These are phyloP conservation scores for Solanum sparsipilum DNA, from an alignment of 257 asterid species.

Conservation along the genomic window DNA sequence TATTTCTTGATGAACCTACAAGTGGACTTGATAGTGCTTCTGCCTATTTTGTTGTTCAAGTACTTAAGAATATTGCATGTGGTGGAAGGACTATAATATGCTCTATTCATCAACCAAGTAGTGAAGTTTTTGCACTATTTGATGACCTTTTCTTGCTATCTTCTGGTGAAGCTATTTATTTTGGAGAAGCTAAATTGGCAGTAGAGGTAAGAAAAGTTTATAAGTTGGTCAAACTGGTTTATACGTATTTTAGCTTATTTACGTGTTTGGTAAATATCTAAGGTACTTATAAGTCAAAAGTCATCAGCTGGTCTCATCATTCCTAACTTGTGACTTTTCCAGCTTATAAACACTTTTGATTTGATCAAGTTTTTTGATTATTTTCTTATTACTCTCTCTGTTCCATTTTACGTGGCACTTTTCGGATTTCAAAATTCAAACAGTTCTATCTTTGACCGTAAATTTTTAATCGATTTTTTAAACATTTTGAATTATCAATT, in stretches of 20 bases:
- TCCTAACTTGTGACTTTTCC: too few species aligned
- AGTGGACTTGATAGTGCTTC: slow-evolving; percentile 84
- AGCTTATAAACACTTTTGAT: neutral
- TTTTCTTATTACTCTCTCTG: accelerated
- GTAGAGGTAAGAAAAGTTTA: slow-evolving; percentile 30
- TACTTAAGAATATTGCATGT: slow-evolving; percentile 49
- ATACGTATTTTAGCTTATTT: neutral
- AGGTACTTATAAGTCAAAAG: neutral
- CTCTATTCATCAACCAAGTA: slow-evolving; percentile 94
- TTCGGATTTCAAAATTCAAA: too few species aligned
- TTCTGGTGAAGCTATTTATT: slow-evolving; percentile 54
- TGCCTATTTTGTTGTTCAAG: slow-evolving; percentile 64
- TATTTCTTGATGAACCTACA: slow-evolving; percentile 88
- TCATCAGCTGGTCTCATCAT: neutral
- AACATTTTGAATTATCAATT: neutral
- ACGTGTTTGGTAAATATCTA: neutral
- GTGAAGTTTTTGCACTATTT: slow-evolving; percentile 80
- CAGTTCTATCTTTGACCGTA: accelerated
- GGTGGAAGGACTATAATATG: slow-evolving; percentile 56
- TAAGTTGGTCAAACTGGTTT: neutral
- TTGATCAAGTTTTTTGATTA: neutral
- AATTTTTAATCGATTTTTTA: too few species aligned
- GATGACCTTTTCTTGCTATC: slow-evolving; percentile 74
- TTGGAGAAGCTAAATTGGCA: slow-evolving; percentile 62
- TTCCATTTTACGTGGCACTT: accelerated